Percentiles rank a stretch among this genome's conserved stretches.
phyloP scores from a whole-genome alignment of 163 green algal species.

The Scenedesmus sp. region DNA sequence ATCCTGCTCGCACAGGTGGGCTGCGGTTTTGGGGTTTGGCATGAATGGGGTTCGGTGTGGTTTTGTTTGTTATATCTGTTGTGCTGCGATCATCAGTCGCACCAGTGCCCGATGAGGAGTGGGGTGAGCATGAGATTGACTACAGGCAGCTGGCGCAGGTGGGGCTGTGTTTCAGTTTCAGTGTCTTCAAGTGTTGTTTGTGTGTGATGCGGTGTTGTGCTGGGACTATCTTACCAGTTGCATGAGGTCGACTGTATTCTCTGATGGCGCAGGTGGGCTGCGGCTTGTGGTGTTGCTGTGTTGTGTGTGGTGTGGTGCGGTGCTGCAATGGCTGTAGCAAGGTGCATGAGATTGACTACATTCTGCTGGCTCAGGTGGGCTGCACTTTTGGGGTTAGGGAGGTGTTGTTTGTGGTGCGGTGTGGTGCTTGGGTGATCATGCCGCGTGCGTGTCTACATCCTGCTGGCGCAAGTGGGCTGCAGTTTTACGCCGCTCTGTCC shows the following conservation, averaged over 20 bases:
- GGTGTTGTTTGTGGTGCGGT: background rate
- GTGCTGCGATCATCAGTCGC: constrained; percentile 47
- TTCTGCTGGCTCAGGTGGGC: constrained; percentile 78
- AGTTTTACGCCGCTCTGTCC: too few relatives aligned
- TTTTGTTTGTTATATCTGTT: background rate
- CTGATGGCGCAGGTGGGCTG: too few relatives aligned
- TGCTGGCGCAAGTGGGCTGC: too few relatives aligned
- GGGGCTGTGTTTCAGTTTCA: background rate
- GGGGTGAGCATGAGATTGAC: constrained; percentile 98
- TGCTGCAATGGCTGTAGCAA: constrained; percentile 64
- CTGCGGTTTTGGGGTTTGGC: background rate
- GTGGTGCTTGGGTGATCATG: background rate
- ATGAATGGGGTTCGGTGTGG: background rate
- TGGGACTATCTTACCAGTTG: background rate
- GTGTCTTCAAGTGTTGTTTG: background rate
- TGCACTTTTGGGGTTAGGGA: background rate
- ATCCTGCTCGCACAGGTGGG: constrained; percentile 82
- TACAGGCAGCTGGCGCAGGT: constrained; percentile 90
- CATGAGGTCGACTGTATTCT: too few relatives aligned
- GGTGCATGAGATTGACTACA: constrained; percentile 99
- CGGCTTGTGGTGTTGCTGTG: too few relatives aligned
- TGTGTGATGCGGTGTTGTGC: background rate
- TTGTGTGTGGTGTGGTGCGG: too few relatives aligned
- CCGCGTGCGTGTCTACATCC: too few relatives aligned
- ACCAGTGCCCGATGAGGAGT: constrained; percentile 70